Evolutionary conservation across 169 alveolate genomes (phyloP).

Genomic region (Cryptosporidium ryanae): DNA sequence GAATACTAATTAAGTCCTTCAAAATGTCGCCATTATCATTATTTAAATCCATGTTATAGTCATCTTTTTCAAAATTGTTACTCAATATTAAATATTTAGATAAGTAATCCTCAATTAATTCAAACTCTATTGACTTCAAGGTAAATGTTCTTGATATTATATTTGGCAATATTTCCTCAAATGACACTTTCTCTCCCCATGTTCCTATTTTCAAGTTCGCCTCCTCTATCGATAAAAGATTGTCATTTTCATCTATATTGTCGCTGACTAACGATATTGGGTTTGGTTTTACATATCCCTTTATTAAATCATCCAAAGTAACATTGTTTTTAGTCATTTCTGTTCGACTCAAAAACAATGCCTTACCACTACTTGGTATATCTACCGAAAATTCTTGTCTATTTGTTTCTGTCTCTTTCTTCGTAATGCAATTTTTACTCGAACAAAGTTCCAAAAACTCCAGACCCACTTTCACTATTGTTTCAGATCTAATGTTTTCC

Average conservation of each 20-base stretch:
- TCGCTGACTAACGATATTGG: constrained; percentile 1
- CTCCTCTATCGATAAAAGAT: constrained; percentile 13
- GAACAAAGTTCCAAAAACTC: constrained; percentile 21
- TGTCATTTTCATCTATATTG: not conserved
- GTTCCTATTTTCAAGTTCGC: constrained; percentile 8
- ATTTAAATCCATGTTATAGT: not conserved
- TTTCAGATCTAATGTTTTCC: constrained; percentile 5
- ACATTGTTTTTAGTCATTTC: not conserved
- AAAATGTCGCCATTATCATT: not conserved
- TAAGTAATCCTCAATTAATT: constrained; percentile 27
- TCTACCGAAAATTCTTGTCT: constrained; percentile 8
- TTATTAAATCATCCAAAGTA: constrained; percentile 20
- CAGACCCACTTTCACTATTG: constrained; percentile 9
- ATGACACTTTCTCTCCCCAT: constrained; percentile 72
- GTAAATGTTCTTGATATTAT: constrained; percentile 50
- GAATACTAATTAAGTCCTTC: constrained; percentile 5
- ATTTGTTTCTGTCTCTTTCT: not conserved
- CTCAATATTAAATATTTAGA: not conserved
- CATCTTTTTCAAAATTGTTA: constrained; percentile 1
- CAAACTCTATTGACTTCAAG: constrained; percentile 14
- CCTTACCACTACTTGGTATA: not conserved
- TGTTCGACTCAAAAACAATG: not conserved
- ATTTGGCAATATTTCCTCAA: constrained; percentile 58
- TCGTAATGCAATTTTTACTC: constrained; percentile 4
- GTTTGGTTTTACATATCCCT: constrained; percentile 34